A percentile compares a stretch with the other conserved stretches of the same genome.
Conservation (phyloP, 2,329 filamentous ascomycete species). For the Claviceps capensis region DNA sequence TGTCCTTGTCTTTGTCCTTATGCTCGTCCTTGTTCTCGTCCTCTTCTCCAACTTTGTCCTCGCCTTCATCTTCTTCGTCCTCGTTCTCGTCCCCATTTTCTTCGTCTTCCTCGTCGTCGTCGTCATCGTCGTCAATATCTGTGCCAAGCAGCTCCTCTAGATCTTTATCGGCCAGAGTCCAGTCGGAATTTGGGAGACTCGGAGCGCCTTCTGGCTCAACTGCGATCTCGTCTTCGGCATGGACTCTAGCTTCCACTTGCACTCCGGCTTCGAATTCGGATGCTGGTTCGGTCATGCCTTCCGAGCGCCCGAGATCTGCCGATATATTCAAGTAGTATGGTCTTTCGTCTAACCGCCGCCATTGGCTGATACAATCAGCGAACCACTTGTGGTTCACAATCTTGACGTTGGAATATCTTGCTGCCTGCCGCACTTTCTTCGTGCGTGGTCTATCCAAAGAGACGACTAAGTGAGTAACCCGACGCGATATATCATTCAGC, state of each 20-base stretch:
- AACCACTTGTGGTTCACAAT: constrained; percentile 92
- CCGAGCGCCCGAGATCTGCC: constrained; percentile 38
- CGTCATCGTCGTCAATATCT: constrained; percentile 26
- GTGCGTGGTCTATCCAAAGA: constrained; percentile 62
- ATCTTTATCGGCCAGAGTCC: constrained; percentile 51
- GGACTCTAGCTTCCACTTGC: constrained; percentile 8
- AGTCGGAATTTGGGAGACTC: constrained; percentile 31
- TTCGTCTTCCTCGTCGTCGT: constrained; percentile 6
- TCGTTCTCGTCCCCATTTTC: constrained; percentile 8
- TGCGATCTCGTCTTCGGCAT: constrained; percentile 16
- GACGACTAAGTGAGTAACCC: constrained; percentile 62
- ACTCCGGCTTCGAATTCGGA: constrained; percentile 19
- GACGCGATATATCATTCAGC: constrained; percentile 40
- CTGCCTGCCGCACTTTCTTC: constrained; percentile 80
- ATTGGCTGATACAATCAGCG: constrained; percentile 68
- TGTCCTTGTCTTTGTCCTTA: constrained; percentile 1
- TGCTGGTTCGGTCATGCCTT: constrained; percentile 19
- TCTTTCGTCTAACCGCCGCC: constrained; percentile 65
- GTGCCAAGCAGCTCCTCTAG: constrained; percentile 58
- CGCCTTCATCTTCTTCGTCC: constrained; percentile 13
- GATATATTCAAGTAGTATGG: constrained; percentile 67
- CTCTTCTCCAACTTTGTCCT: constrained; percentile 3
- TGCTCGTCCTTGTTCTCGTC: constrained; percentile 2
- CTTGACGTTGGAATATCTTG: constrained; percentile 65
- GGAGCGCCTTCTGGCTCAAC: constrained; percentile 19